A percentile compares a stretch with the other conserved stretches of the same genome.
These are phyloP conservation scores for Nakazawaea wyomingensis DNA, from an alignment of 805 yeast genomes.

Conservation along the genomic window DNA sequence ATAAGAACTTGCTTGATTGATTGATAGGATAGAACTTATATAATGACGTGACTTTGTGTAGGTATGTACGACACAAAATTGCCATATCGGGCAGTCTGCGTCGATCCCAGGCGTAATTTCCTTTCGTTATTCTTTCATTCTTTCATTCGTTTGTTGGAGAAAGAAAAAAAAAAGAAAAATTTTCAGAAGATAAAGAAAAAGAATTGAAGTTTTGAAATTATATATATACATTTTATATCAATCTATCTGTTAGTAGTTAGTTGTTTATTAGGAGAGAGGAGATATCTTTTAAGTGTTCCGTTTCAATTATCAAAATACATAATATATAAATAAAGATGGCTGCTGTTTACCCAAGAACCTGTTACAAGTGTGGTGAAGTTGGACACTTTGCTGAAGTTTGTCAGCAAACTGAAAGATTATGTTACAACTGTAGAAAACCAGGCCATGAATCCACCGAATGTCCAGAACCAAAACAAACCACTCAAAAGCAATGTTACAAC, in stretches of 20 bases:
- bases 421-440: conserved; percentile 89
- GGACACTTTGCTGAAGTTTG: conserved; percentile 91
- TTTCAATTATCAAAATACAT: no score
- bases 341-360: conserved; percentile 51
- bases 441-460: conserved; percentile 89
- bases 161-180: conserved; percentile 2
- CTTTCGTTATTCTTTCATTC: neutral
- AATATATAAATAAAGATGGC: conserved; percentile 19
- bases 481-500: conserved; percentile 85
- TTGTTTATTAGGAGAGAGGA: conserved; percentile 6
- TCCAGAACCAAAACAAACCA: conserved; percentile 80
- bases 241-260: conserved; percentile 2
- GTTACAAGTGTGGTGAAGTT: conserved; percentile 88
- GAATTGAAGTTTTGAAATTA: no score
- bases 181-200: neutral
- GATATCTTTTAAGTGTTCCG: neutral
- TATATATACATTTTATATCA: no score
- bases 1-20: neutral
- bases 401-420: conserved; percentile 75
- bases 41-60: no score
- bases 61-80: no score
- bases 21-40: no score
- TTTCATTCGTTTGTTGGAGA: neutral
- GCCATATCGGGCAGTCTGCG: neutral
- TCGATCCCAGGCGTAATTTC: neutral